Evolutionary conservation across 2,329 filamentous ascomycete genomes (phyloP).

Genomic region (Dactylonectria estremocensis): DNA sequence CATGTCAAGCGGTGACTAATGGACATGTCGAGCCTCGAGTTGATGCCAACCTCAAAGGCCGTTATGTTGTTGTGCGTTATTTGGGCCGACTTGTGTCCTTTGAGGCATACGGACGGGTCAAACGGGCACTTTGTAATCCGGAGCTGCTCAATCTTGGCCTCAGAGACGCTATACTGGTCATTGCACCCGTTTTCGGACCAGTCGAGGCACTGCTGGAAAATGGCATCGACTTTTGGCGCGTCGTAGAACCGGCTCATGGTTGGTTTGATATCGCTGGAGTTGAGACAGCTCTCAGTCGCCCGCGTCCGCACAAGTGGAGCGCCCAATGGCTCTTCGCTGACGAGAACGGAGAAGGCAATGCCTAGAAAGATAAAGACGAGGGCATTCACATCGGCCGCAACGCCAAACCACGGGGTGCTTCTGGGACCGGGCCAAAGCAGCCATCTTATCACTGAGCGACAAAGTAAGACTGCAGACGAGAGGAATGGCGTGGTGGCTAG

Average conservation of each 20-base stretch:
- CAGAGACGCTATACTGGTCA: no score
- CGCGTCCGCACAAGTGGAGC: background rate
- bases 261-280: background rate
- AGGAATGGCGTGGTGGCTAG: no score
- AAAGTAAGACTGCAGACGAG: no score
- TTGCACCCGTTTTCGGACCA: no score
- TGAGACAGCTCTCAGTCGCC: background rate
- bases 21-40: background rate
- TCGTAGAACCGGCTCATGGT: no score
- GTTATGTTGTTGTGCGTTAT: background rate
- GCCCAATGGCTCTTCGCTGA: background rate
- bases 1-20: background rate
- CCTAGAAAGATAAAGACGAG: background rate
- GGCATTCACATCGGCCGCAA: background rate
- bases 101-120: background rate
- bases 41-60: background rate
- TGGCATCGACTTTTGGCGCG: no score
- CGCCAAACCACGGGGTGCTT: background rate
- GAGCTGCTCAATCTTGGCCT: background rate
- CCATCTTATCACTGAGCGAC: no score
- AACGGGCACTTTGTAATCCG: background rate
- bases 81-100: background rate
- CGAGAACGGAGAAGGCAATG: background rate
- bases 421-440: no score
- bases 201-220: no score